Evolutionary conservation across 2,329 filamentous ascomycete species (phyloP).

Genomic region (Apiospora malaysiana): DNA sequence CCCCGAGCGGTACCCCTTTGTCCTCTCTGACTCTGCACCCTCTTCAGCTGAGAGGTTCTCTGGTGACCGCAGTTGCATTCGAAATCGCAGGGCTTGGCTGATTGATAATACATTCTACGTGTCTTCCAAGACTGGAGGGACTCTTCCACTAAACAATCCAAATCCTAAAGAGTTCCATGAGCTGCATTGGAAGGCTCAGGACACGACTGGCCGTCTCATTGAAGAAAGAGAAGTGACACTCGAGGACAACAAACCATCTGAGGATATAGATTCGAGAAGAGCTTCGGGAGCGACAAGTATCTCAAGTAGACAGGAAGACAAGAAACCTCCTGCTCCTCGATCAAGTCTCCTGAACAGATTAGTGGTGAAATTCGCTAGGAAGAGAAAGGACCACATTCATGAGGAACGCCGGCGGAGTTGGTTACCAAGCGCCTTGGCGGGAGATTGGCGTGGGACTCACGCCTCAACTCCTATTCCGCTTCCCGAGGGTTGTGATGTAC

Average conservation of each 20-base stretch:
- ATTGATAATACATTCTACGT: conserved; percentile 51
- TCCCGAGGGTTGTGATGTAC: conserved; percentile 45
- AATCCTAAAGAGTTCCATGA: conserved; percentile 48
- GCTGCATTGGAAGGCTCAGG: conserved; percentile 46
- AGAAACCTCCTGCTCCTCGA: conserved; percentile 31
- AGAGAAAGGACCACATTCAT: conserved; percentile 29
- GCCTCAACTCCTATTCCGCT: conserved; percentile 34
- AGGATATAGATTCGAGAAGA: conserved; percentile 28
- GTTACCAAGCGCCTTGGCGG: conserved; percentile 30
- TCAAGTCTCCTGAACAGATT: conserved; percentile 34
- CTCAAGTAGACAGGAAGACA: conserved; percentile 27
- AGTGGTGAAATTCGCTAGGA: conserved; percentile 26
- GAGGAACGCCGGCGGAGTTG: conserved; percentile 37
- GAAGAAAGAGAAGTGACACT: conserved; percentile 41
- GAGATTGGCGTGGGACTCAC: conserved; percentile 29
- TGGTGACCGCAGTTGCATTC: conserved; percentile 42
- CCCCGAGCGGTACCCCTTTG: conserved; percentile 45
- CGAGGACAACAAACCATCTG: conserved; percentile 28
- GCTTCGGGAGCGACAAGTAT: conserved; percentile 30
- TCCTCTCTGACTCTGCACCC: conserved; percentile 46
- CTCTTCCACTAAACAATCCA: conserved; percentile 43
- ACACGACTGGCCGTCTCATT: conserved; percentile 40
- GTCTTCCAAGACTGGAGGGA: conserved; percentile 45
- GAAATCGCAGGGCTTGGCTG: conserved; percentile 48
- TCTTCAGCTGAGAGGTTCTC: conserved; percentile 34